These are phyloP conservation scores for Coniochaeta ligniaria DNA, from an alignment of 2,329 filamentous ascomycete genomes.

Conservation along the genomic window DNA sequence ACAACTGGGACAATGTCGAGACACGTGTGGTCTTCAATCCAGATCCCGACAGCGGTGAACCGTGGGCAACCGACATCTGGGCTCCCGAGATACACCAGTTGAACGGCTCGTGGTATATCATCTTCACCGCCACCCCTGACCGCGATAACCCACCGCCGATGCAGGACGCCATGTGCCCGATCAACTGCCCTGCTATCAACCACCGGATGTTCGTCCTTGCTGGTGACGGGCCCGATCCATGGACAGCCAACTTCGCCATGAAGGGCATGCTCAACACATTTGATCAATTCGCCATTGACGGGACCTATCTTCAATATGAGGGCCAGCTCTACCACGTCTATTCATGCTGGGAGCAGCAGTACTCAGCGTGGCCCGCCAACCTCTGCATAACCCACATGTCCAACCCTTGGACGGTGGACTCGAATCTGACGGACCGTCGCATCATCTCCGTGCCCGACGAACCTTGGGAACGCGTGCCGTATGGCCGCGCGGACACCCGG, in stretches of 20 bases:
- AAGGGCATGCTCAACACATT: slow-evolving; percentile 26
- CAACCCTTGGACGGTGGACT: slow-evolving; percentile 24
- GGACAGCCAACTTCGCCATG: slow-evolving; percentile 21
- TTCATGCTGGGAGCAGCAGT: slow-evolving; percentile 26
- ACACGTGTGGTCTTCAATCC: slow-evolving; percentile 27
- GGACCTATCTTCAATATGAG: slow-evolving; percentile 24
- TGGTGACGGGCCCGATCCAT: slow-evolving; percentile 21
- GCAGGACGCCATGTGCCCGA: slow-evolving; percentile 24
- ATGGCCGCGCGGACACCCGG: slow-evolving; percentile 21
- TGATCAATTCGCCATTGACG: slow-evolving; percentile 28
- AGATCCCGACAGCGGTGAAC: slow-evolving; percentile 18
- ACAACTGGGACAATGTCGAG: slow-evolving; percentile 31
- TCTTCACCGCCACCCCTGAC: slow-evolving; percentile 26
- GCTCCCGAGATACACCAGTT: slow-evolving; percentile 23
- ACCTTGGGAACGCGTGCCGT: slow-evolving; percentile 27
- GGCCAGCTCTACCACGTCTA: slow-evolving; percentile 26
- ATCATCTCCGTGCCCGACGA: slow-evolving; percentile 26
- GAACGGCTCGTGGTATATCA: slow-evolving; percentile 8
- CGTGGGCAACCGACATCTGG: slow-evolving; percentile 28
- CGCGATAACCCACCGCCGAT: slow-evolving; percentile 23
- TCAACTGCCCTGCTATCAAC: slow-evolving; percentile 27
- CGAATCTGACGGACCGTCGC: slow-evolving; percentile 20
- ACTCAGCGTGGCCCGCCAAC: slow-evolving; percentile 26
- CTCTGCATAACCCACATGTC: slow-evolving; percentile 27
- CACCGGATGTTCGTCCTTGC: slow-evolving; percentile 28